Conservation (phyloP, 768 basidiomycete species). For the Podaxis mareebaensis region DNA sequence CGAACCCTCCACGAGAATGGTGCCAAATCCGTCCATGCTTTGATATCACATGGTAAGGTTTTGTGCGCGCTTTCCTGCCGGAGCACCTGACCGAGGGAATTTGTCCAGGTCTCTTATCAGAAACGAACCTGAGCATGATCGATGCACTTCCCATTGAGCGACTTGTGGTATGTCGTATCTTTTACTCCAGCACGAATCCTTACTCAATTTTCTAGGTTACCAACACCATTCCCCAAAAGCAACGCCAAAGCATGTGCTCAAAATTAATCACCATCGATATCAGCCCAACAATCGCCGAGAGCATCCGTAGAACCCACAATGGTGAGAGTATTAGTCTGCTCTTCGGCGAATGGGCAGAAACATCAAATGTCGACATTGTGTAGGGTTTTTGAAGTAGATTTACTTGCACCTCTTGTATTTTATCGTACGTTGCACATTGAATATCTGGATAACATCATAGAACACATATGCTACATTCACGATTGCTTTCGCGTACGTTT, state of each 20-base stretch:
- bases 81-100: conserved; percentile 12
- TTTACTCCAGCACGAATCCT: conserved; percentile 12
- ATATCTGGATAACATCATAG: conserved; percentile 1
- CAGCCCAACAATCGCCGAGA: conserved; percentile 90
- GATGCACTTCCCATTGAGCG: conserved; percentile 75
- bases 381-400: conserved; percentile 17
- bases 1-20: conserved; percentile 88
- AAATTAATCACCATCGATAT: conserved; percentile 92
- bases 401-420: conserved; percentile 4
- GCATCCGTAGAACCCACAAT: conserved; percentile 92
- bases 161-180: conserved; percentile 68
- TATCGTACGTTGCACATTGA: not conserved
- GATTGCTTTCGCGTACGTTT: not conserved
- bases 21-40: conserved; percentile 80
- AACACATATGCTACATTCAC: not conserved
- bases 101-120: conserved; percentile 72
- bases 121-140: conserved; percentile 66
- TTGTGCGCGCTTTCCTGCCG: conserved; percentile 15
- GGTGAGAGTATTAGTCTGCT: conserved; percentile 90
- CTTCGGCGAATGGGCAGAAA: conserved; percentile 81
- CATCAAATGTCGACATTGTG: conserved; percentile 38
- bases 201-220: conserved; percentile 63
- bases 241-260: conserved; percentile 58
- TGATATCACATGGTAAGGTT: conserved; percentile 85
- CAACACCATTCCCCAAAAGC: conserved; percentile 88